phyloP scores from a whole-genome alignment of 192 early-diverging fungal species.

The Cladochytrium replicatum region DNA sequence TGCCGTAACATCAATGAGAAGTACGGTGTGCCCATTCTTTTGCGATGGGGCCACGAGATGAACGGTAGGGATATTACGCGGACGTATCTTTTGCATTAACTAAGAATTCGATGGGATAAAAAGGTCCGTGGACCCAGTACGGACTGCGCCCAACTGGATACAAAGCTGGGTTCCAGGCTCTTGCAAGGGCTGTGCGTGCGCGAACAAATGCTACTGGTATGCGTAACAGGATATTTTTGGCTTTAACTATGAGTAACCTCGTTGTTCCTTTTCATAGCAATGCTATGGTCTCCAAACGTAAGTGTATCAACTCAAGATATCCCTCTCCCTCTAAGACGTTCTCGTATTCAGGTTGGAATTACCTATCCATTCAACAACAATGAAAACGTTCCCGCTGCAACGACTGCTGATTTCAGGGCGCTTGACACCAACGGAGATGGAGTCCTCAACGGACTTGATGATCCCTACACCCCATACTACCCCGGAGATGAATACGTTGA shows the following conservation, averaged over 20 bases:
- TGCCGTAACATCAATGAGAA: constrained; percentile 14
- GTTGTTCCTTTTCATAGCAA: constrained; percentile 17
- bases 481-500: constrained; percentile 37
- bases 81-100: neutral
- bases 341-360: too few relatives aligned
- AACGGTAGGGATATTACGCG: constrained; percentile 20
- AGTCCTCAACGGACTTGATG: constrained; percentile 21
- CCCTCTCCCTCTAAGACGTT: too few relatives aligned
- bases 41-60: constrained; percentile 41
- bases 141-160: constrained; percentile 19
- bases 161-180: constrained; percentile 12
- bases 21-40: constrained; percentile 24
- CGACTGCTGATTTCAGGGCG: constrained; percentile 5
- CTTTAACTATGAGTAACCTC: neutral
- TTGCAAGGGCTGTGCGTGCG: constrained; percentile 17
- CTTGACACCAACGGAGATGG: constrained; percentile 32
- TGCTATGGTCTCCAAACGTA: constrained; percentile 41
- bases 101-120: neutral
- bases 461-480: constrained; percentile 38
- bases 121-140: constrained; percentile 21
- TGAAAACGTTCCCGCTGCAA: neutral
- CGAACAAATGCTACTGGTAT: constrained; percentile 36
- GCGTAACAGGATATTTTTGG: neutral
- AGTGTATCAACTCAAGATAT: too few relatives aligned
- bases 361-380: constrained; percentile 24